phyloP scores from a whole-genome alignment of 306 rosid genomes.

The Acacia crassicarpa region DNA sequence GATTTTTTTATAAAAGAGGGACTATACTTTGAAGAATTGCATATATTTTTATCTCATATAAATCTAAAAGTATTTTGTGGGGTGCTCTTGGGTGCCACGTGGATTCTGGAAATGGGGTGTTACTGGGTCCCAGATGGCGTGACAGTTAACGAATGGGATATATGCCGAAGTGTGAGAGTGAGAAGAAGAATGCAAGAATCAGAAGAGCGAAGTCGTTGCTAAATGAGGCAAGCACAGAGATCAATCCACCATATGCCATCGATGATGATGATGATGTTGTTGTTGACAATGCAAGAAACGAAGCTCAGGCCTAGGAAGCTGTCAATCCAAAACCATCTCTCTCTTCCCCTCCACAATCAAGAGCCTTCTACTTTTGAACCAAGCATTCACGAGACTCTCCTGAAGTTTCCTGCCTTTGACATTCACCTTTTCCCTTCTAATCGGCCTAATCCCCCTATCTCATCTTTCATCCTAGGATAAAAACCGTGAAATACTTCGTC shows the following conservation, averaged over 20 bases:
- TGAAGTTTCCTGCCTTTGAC: constrained; percentile 52
- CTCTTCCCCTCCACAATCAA: neutral
- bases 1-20: no score
- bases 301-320: constrained; percentile 31
- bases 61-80: neutral
- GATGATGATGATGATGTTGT: neutral
- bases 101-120: constrained; percentile 3
- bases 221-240: constrained; percentile 27
- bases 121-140: constrained; percentile 16
- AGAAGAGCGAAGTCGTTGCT: constrained; percentile 25
- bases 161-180: constrained; percentile 22
- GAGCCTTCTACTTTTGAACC: constrained; percentile 45
- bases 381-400: constrained; percentile 70
- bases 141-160: constrained; percentile 37
- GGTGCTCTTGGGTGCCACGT: constrained; percentile 26
- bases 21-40: neutral
- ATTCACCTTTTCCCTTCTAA: constrained; percentile 60
- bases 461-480: constrained; percentile 25
- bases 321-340: constrained; percentile 29
- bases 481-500: constrained; percentile 48
- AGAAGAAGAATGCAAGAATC: neutral
- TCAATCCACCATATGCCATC: constrained; percentile 15
- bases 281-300: constrained; percentile 45
- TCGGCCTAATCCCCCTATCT: constrained; percentile 54
- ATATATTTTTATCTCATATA: neutral